These are phyloP conservation scores for Scedosporium boydii DNA, from an alignment of 2,329 filamentous ascomycete species.

Conservation along the genomic window DNA sequence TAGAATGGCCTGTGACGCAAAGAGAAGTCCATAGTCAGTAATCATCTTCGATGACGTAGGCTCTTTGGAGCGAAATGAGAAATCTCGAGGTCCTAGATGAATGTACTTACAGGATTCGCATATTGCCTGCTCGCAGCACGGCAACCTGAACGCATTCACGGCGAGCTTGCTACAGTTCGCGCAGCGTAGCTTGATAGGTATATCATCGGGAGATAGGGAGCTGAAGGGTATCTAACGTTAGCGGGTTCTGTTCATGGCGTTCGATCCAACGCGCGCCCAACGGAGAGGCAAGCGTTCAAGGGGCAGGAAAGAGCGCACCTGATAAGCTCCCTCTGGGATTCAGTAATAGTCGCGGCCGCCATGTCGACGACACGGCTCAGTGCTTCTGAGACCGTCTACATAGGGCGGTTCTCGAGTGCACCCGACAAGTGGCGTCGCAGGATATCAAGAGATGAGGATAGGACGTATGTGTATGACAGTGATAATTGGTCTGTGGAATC, in stretches of 20 bases:
- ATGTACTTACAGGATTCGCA: slow-evolving; percentile 70
- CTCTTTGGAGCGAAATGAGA: neutral
- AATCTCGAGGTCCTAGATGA: neutral
- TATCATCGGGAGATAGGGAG: slow-evolving; percentile 69
- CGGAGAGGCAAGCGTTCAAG: neutral
- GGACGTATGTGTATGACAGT: neutral
- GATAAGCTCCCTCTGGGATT: slow-evolving; percentile 50
- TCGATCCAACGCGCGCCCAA: too few species aligned
- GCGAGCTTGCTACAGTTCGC: slow-evolving; percentile 87
- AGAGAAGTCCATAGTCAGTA: neutral
- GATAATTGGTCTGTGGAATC: neutral
- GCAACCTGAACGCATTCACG: slow-evolving; percentile 80
- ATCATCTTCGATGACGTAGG: neutral
- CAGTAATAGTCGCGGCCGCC: slow-evolving; percentile 23
- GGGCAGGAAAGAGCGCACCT: slow-evolving; percentile 28
- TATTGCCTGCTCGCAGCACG: slow-evolving; percentile 92
- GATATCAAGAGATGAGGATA: neutral
- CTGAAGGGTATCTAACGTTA: slow-evolving; percentile 30
- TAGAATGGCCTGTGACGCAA: slow-evolving; percentile 55
- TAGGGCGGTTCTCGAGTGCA: neutral
- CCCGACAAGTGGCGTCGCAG: neutral
- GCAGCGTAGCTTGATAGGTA: slow-evolving; percentile 94
- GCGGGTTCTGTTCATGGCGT: slow-evolving; percentile 7
- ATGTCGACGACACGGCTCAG: slow-evolving; percentile 6
- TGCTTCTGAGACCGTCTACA: neutral